Evolutionary conservation across 2,329 filamentous ascomycete genomes (phyloP), one percentile per base, ranked within the genome.

Genomic region (Chaetoscypha palmicola): DNA sequence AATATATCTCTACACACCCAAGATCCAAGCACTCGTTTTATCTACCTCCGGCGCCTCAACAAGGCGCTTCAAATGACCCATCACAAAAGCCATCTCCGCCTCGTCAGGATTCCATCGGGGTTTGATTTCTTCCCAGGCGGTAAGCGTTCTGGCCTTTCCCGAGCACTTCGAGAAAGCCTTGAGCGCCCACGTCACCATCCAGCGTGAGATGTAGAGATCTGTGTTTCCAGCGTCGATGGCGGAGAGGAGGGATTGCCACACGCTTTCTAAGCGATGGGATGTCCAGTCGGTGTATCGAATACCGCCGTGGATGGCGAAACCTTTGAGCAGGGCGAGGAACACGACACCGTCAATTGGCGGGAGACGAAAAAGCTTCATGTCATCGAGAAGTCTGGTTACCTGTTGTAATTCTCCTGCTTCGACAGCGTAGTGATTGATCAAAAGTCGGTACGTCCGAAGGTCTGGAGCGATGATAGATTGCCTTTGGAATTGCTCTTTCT

Each of bases 271-370:
- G n/a, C 79, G 74, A 51, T 74, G 65, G 22, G 70, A 68, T 21
- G 78, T 87, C 91, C 92, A 98, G 10, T 77, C 72, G 0, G 81
- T 80, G 50, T 80, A 69, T 19, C 69, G 66, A 14, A 73, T 64
- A 20, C 79, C 80, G 9, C 90, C 91, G 58, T 95, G 82, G 2
- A 68, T 63, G 23, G 74, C 72, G 59, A 97, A 98, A 0, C 86
- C 89, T 56, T 87, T 83, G 66, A 97, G 86, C 3, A 97, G 69
- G 5, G 83, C 74, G 28, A 92, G 70, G 58, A 91, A 96, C 19
- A 94, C 76, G 45, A 83, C 76, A 4, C 83, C 84, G 48, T 91
- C 79, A 12, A 91, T 67, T 0, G 79, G 76, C n/a, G n/a, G n/a
- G 3, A 94, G 70, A 2, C 73, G 67, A 52, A 81, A 80, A 28